Base-by-base conservation (phyloP, 305 asterid species). In the Fraxinus floribunda region DNA sequence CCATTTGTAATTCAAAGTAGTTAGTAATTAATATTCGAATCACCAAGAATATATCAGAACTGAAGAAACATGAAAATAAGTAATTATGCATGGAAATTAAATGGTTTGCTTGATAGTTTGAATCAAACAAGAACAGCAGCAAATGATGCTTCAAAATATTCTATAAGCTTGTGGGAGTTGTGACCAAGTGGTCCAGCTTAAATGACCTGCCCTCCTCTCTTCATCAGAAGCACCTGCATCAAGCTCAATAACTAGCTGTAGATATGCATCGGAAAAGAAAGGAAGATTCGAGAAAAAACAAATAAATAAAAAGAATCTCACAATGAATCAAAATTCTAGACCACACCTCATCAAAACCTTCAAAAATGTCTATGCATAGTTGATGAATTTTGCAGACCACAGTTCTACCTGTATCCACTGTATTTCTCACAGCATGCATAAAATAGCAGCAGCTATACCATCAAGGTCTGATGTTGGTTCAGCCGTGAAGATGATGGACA, bases 381-480 rank as follows among this genome's bases (percentile, higher is more conserved):
- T 89, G 92, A 82, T 89, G 90, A 83, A 87, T 87, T 13, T 89
- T 87, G 81, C 89, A 87, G 39, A 89, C 88, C 15, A 87, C 87
- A 2, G 90, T 89, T 81, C 90, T 83, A 73, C 89, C 88, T 1
- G 91, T 86, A 60, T 88, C 90, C 72, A 88, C 89, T 0, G 86
- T 88, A n/a, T 82, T 86, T 74, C 89, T 86, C 16, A 88, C 86
- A 16, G 89, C 41, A 62, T 90, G 91, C 91, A 89, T 89, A 35
- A 89, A 46, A 82, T 86, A 38, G 92, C 92, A 64, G 91, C 90
- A 41, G 90, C 91, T 88, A 91, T 83, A 22, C 89, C 91, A 35
- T 89, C 92, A 20, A 88, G 91, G 29, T 89, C 90, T 9, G 91
- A 86, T 41, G 90, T 90, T 7, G 91, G 92, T 78, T 89, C 92